Percentiles rank a stretch among this genome's conserved stretches.
Conservation (phyloP, 1,284 basidiomycete genomes). For the Ustilago sp. region DNA sequence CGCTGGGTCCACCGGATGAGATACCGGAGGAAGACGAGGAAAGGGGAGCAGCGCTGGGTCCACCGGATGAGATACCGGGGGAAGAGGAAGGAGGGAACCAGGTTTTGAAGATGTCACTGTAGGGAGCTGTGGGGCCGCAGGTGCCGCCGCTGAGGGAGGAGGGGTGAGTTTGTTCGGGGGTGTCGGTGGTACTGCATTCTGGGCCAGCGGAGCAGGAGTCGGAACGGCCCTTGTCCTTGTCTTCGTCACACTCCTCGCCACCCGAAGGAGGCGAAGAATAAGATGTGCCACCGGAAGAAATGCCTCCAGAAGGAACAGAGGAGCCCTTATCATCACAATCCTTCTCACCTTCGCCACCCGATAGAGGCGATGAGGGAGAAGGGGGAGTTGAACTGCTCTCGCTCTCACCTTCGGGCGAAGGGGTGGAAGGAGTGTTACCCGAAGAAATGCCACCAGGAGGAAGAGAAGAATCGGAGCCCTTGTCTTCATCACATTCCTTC, state of each 20-base stretch:
- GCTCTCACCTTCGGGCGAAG: background rate
- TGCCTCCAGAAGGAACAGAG: slow-evolving; percentile 2
- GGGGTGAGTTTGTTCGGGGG: background rate
- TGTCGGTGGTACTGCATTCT: background rate
- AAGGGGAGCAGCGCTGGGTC: background rate
- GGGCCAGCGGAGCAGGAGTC: background rate
- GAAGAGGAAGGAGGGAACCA: slow-evolving; percentile 14
- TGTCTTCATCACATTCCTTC: too few species aligned
- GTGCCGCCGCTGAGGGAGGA: background rate
- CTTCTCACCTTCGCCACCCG: background rate
- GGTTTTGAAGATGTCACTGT: slow-evolving; percentile 23
- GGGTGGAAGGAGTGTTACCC: slow-evolving; percentile 4
- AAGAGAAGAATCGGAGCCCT: too few species aligned
- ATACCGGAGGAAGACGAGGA: background rate
- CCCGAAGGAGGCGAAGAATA: background rate
- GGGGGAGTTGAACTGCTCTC: background rate
- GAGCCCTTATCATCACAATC: slow-evolving; percentile 3
- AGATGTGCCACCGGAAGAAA: background rate
- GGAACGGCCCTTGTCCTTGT: background rate
- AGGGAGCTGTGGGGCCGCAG: slow-evolving; percentile 17
- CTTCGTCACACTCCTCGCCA: background rate
- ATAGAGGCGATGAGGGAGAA: background rate
- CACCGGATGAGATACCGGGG: slow-evolving; percentile 17
- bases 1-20: background rate
- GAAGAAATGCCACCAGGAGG: slow-evolving; percentile 13